phyloP scores from a whole-genome alignment of 2,329 filamentous ascomycete species.

The Zymoseptoria tritici region DNA sequence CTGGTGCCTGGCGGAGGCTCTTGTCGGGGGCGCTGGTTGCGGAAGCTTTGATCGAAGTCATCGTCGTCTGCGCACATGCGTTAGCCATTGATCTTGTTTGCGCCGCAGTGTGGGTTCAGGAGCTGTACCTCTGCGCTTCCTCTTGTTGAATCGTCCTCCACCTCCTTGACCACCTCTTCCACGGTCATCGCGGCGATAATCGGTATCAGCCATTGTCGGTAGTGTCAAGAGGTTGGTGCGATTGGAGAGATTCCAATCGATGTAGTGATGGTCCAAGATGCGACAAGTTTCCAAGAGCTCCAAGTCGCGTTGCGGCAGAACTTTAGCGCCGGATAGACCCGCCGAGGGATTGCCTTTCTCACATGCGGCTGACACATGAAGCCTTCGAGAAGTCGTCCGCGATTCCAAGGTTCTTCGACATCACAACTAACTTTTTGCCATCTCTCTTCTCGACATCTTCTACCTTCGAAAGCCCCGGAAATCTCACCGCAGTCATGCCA shows the following conservation, averaged over 20 bases:
- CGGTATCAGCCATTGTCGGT: conserved; percentile 26
- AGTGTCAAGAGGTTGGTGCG: not conserved
- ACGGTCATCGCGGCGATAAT: conserved; percentile 25
- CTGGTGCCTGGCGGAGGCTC: conserved; percentile 57
- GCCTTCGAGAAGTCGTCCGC: not conserved
- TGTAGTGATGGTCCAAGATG: not conserved
- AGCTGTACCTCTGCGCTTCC: conserved; percentile 68
- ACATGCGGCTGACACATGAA: not conserved
- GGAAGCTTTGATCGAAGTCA: conserved; percentile 64
- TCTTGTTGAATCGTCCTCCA: conserved; percentile 50
- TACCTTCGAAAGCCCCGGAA: not conserved
- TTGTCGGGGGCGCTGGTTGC: conserved; percentile 64
- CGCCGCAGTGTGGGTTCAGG: conserved; percentile 6
- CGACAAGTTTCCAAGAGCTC: not conserved
- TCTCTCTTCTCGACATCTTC: not conserved
- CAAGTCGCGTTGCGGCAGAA: not conserved
- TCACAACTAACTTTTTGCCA: not conserved
- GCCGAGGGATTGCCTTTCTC: not conserved
- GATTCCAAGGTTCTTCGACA: too few relatives aligned
- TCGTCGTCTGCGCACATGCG: conserved; percentile 56
- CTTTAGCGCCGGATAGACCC: not conserved
- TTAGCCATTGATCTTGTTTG: conserved; percentile 23
- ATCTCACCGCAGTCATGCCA: conserved; percentile 51
- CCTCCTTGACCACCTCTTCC: conserved; percentile 17
- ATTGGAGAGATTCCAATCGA: not conserved